Base-by-base conservation (phyloP, 306 rosid species). In the Rubus parviflorus region DNA sequence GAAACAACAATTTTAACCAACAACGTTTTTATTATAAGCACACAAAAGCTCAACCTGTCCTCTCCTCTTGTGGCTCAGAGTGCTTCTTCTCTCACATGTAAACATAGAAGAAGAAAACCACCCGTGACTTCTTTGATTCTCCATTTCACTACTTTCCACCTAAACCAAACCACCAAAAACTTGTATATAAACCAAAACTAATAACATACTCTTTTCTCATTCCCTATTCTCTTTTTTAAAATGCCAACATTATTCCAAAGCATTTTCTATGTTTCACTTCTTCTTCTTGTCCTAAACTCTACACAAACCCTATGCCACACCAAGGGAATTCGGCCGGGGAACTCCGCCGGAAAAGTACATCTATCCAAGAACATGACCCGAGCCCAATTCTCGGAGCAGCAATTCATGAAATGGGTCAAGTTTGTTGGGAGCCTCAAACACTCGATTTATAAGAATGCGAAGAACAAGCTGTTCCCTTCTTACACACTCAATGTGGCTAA, bases 321-420 rank as follows among this genome's bases (percentile, higher is more conserved):
- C 15, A 95, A 89, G 58, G 91, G 87, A 40, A 15, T 86, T 68
- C 56, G 87, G 67, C 88, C 86, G 4, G 38, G 82, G 77, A 72
- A 40, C 65, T 86, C 89, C 7, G 4, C 68, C 30, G 66, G 84
- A 35, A 87, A 78, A 46, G 76, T 63, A 1, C 81, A 15, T 35
- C 65, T 78, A 17, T 13, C 68, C 0, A 66, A 49, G 15, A 92
- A 89, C 72, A 75, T 84, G 81, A 88, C 88, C 19, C 82, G 53
- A 80, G 69, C 86, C 65, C 81, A 88, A 57, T 73, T 75, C 78
- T 82, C 99, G 41, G 93, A 95, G 80, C 80, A 88, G 57, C 97
- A 90, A 72, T 95, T 95, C 90, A 81, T 92, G 87, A 87, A 85
- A 78, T 95, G 99, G 99, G 93, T 92, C 42, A 81, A 78, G 52